These are phyloP conservation scores for Ascochyta viciae-villosae DNA, from an alignment of 2,329 filamentous ascomycete genomes.

Conservation along the genomic window DNA sequence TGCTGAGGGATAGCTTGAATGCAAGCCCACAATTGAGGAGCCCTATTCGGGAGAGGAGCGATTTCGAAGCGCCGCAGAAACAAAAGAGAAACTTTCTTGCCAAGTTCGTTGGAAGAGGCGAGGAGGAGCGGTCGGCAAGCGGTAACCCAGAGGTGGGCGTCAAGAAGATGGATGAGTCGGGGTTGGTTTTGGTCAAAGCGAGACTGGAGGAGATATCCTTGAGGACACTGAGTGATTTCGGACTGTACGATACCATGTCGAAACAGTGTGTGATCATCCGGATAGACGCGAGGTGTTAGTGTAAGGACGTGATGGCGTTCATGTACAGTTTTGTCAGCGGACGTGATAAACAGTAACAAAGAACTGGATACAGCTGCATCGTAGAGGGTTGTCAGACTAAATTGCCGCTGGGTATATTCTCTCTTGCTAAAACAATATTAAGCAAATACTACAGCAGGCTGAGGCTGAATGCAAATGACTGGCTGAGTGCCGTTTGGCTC, in stretches of 20 bases:
- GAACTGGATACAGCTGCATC: background rate
- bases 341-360: background rate
- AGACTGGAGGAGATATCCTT: constrained; percentile 44
- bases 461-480: background rate
- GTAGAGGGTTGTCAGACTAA: background rate
- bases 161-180: constrained; percentile 16
- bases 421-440: constrained; percentile 5
- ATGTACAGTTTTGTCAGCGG: constrained; percentile 1
- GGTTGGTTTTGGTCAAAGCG: constrained; percentile 36
- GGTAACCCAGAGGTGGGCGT: constrained; percentile 32
- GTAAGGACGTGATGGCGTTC: background rate
- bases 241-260: constrained; percentile 46
- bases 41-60: constrained; percentile 5
- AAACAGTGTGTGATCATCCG: constrained; percentile 43
- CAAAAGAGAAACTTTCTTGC: constrained; percentile 31
- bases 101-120: constrained; percentile 29
- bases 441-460: background rate
- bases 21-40: constrained; percentile 21
- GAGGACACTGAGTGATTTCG: constrained; percentile 45
- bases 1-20: constrained; percentile 44
- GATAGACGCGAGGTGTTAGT: constrained; percentile 40
- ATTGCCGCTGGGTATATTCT: constrained; percentile 4
- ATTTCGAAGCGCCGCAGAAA: constrained; percentile 6
- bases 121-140: constrained; percentile 27
- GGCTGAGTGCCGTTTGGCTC: background rate